Conservation (phyloP, 148 eudicot species). For the Cornus suecica region DNA sequence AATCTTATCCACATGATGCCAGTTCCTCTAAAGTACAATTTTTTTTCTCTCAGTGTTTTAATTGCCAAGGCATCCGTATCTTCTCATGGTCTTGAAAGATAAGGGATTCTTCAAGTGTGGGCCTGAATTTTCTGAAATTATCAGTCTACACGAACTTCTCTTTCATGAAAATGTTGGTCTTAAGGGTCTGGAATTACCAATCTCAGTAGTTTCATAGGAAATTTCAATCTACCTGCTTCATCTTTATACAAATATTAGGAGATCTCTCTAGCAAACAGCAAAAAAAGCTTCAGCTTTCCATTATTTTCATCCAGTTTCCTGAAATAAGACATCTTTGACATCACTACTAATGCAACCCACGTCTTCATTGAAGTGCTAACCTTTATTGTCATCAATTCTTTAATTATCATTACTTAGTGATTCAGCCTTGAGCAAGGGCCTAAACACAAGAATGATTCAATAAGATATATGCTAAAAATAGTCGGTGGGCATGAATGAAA, state of each 20-base stretch:
- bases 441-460: too few relatives aligned
- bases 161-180: background rate
- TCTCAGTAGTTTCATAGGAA: too few relatives aligned
- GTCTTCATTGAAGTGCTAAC: background rate
- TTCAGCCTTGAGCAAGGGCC: too few relatives aligned
- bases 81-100: background rate
- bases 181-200: background rate
- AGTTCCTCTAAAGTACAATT: background rate
- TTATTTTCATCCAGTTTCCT: background rate
- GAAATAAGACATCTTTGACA: background rate
- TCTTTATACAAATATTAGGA: too few relatives aligned
- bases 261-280: background rate
- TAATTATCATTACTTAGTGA: too few relatives aligned
- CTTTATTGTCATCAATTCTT: background rate
- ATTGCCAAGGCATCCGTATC: background rate
- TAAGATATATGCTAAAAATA: too few relatives aligned
- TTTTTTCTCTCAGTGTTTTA: background rate
- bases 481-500: too few relatives aligned
- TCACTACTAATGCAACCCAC: background rate
- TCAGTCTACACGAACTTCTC: background rate
- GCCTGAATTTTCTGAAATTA: background rate
- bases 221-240: too few relatives aligned
- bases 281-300: background rate
- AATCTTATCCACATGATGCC: background rate
- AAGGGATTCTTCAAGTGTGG: background rate